phyloP scores from a whole-genome alignment of 805 yeast species.

The Vanderwaltozyma yarrowii region DNA sequence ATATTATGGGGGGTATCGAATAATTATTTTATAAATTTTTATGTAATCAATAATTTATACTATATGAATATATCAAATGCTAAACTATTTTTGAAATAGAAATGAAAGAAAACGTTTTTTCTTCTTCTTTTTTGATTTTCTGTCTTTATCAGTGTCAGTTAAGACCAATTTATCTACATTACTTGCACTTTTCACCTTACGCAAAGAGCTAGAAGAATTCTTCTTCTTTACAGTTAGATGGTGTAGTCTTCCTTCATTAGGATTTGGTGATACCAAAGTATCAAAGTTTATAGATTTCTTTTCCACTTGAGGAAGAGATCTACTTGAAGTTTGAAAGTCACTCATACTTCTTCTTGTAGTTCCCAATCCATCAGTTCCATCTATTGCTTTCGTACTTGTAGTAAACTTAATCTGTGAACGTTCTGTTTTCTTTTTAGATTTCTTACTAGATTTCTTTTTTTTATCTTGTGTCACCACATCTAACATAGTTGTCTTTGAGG shows the following conservation, averaged over 20 bases:
- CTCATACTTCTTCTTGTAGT: conserved; percentile 1
- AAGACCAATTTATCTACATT: conserved; percentile 20
- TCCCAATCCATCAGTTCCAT: conserved; percentile 16
- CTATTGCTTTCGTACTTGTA: conserved; percentile 12
- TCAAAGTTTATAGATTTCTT: background rate
- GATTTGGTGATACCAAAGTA: background rate
- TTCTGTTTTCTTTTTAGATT: background rate
- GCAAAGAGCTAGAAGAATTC: conserved; percentile 2
- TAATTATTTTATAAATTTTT: no score
- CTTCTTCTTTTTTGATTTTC: conserved; percentile 1
- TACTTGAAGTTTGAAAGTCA: background rate
- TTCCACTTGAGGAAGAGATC: background rate
- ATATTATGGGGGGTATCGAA: no score
- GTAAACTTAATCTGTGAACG: conserved; percentile 20
- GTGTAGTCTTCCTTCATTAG: no score
- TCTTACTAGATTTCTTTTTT: background rate
- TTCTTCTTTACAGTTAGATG: no score
- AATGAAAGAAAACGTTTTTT: conserved; percentile 2
- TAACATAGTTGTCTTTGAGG: conserved; percentile 15
- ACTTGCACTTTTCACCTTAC: conserved; percentile 19
- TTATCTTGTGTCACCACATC: conserved; percentile 5
- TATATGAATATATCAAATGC: no score
- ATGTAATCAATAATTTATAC: no score
- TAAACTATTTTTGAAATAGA: background rate
- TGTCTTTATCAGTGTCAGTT: conserved; percentile 1